Base-by-base conservation (phyloP, 1,284 basidiomycete species). In the Marasmius fiardii region DNA sequence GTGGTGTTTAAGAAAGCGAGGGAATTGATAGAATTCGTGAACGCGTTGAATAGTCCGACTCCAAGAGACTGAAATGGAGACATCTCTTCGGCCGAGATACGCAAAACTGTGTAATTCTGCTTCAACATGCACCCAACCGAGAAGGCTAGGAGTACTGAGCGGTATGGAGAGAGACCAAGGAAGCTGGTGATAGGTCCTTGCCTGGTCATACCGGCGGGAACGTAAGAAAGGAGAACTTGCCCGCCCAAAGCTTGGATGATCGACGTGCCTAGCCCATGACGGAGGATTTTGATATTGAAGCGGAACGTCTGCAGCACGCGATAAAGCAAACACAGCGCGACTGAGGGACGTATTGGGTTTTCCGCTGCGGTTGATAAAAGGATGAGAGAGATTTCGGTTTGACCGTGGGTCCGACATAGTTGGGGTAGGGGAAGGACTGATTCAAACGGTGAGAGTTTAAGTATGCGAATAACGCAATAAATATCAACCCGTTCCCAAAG, bases 261-360 rank as follows among this genome's bases (percentile, higher is more conserved):
- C 24, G 55, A 34, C 16, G 26, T 45, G 12, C 45, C 55, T 1
- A 57, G 44, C 12, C 45, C 21, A 43, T 52, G 16, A 37, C 51
- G 23, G 26, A 57, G 51, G 14, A 57, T 53, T 10, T n/a, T 31
- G 37, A 33, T 57, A 53, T 37, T 57, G 55, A 10, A 57, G 24
- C 8, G 55, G 55, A 21, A 57, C 35, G 47, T 53, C 52, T 2
- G 49, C 33, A 10, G 44, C 51, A 2, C 55, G 51, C n/a, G 41
- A 48, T 16, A 57, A 24, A 21, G 26, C 1, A 20, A 24, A 45
- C 23, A 45, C 20, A 10, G n/a, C 7, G 8, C 23, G 18, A 24
- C 23, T 45, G 7, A 45, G 6, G 23, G 24, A 45, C 23, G 44
- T 8, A 24, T 24, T 24, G 7, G 14, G 14, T 2, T 10, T 16